Evolutionary conservation across 139 green algal genomes (phyloP).

Genomic region (Eudorina sp.): DNA sequence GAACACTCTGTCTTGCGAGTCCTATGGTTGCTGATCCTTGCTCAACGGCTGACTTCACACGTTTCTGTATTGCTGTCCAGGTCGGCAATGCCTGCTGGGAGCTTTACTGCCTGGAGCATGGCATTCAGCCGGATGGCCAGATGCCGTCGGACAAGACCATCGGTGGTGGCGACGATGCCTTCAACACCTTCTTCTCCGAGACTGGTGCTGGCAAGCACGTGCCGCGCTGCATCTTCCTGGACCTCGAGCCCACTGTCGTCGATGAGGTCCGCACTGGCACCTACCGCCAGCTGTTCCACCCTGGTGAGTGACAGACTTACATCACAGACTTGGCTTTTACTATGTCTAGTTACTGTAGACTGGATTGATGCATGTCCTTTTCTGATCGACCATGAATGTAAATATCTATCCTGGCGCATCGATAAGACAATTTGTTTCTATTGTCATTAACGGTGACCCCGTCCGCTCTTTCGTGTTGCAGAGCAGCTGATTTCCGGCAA

Average conservation of each 20-base stretch:
- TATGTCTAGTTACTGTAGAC: no score
- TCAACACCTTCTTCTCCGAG: slow-evolving; percentile 99
- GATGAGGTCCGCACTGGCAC: slow-evolving; percentile 97
- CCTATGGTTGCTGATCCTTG: no score
- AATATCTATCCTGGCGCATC: no score
- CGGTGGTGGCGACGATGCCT: slow-evolving; percentile 90
- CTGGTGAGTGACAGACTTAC: slow-evolving; percentile 52
- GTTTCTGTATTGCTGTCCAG: slow-evolving; percentile 66
- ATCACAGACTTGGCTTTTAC: no score
- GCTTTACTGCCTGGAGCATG: slow-evolving; percentile 98
- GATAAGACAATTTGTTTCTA: no score
- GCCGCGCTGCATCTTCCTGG: slow-evolving; percentile 92
- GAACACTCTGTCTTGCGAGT: no score
- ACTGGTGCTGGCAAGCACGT: slow-evolving; percentile 97
- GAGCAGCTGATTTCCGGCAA: slow-evolving; percentile 98
- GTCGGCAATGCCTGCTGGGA: slow-evolving; percentile 99
- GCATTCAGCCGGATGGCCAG: slow-evolving; percentile 97
- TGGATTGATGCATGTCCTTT: no score
- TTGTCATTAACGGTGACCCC: no score
- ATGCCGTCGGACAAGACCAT: slow-evolving; percentile 97
- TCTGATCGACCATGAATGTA: no score
- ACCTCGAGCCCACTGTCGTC: slow-evolving; percentile 97
- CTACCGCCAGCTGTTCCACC: slow-evolving; percentile 98
- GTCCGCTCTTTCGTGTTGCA: no score
- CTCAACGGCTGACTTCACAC: no score